These are phyloP conservation scores for Naganishia sp. DNA, from an alignment of 1,284 basidiomycete genomes.

Conservation along the genomic window DNA sequence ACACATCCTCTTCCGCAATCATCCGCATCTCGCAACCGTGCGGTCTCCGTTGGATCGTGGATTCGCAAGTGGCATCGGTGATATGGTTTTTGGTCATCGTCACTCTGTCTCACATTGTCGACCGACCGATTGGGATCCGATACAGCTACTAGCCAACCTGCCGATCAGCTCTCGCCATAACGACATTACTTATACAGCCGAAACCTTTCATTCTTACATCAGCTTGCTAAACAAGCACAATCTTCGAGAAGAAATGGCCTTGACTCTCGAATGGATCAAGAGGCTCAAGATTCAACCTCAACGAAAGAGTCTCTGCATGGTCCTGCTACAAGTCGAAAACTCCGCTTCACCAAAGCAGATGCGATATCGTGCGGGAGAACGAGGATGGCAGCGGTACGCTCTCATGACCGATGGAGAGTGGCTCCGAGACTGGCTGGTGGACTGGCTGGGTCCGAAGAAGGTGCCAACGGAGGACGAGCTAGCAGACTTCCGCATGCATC, in stretches of 20 bases:
- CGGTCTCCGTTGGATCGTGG: conserved; percentile 12
- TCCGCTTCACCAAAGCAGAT: conserved; percentile 19
- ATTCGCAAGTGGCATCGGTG: conserved; percentile 10
- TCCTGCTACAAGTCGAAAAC: conserved; percentile 24
- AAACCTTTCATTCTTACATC: conserved; percentile 18
- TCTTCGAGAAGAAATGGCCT: conserved; percentile 21
- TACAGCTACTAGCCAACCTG: neutral
- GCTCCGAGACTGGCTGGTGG: conserved; percentile 18
- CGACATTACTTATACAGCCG: conserved; percentile 19
- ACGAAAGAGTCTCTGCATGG: conserved; percentile 13
- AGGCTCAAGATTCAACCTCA: conserved; percentile 14
- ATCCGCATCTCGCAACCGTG: conserved; percentile 4
- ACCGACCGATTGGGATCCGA: neutral
- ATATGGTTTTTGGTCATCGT: neutral
- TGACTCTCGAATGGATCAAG: conserved; percentile 18
- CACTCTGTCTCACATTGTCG: neutral
- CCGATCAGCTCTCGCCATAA: conserved; percentile 21
- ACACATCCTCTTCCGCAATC: conserved; percentile 17
- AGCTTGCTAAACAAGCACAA: conserved; percentile 20
- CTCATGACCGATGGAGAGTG: conserved; percentile 24
- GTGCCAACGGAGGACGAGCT: conserved; percentile 23
- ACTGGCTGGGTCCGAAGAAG: conserved; percentile 17
- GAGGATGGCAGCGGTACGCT: conserved; percentile 21
- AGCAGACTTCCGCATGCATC: conserved; percentile 21
- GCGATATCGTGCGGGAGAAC: conserved; percentile 17